Percentiles rank a stretch among this genome's conserved stretches.
Evolutionary conservation across 192 early-diverging fungal species (phyloP).

Genomic region (Paraglomus brasilianum): DNA sequence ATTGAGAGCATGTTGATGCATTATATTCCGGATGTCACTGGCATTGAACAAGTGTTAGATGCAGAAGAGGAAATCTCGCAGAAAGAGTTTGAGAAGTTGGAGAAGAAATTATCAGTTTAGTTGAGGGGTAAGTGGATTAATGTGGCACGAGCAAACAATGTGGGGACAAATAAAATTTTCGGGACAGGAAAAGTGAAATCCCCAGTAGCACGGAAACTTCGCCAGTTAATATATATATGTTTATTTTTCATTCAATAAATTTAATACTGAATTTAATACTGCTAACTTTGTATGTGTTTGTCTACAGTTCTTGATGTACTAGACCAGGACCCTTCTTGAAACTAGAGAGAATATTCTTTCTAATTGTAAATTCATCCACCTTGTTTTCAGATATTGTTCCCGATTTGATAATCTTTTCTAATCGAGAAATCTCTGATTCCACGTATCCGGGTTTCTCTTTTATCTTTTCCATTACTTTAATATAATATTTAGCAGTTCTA

Average conservation of each 20-base stretch:
- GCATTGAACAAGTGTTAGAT: constrained; percentile 87
- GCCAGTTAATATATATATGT: no score
- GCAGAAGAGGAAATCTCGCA: constrained; percentile 74
- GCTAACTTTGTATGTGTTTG: no score
- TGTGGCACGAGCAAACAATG: no score
- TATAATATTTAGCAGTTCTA: constrained; percentile 74
- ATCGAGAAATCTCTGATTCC: constrained; percentile 75
- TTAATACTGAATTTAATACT: no score
- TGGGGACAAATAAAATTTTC: no score
- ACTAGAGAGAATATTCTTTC: constrained; percentile 77
- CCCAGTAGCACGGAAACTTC: no score
- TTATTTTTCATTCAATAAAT: no score
- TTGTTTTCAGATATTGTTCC: constrained; percentile 69
- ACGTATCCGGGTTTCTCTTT: constrained; percentile 66
- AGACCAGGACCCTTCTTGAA: constrained; percentile 40
- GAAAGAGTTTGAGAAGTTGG: constrained; percentile 90
- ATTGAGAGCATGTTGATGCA: constrained; percentile 99
- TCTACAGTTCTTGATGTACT: no score
- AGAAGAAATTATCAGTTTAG: constrained; percentile 42
- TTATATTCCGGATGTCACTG: constrained; percentile 92
- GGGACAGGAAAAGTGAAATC: no score
- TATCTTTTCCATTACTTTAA: constrained; percentile 91
- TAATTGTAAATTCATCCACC: constrained; percentile 82
- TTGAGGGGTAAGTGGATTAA: no score
- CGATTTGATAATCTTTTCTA: constrained; percentile 72